Evolutionary conservation across 2,329 filamentous ascomycete species (phyloP).

Genomic region (Ascochyta clinopodiicola): DNA sequence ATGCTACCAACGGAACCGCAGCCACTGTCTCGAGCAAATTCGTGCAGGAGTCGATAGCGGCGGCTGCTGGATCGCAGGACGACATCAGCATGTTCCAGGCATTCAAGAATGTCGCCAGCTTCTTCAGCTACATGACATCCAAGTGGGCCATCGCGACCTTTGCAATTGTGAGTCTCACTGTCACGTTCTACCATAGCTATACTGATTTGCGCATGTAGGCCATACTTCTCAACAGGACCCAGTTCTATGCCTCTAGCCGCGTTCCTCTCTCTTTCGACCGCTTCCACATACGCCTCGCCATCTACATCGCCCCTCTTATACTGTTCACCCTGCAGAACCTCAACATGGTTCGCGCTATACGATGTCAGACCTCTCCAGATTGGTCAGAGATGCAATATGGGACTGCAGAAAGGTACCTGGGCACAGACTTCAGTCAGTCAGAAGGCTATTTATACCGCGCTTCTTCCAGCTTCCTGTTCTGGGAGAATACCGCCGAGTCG

Average conservation of each 20-base stretch:
- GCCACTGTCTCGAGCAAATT: slow-evolving; percentile 48
- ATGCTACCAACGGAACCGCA: slow-evolving; percentile 49
- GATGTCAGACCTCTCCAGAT: slow-evolving; percentile 76
- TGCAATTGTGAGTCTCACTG: slow-evolving; percentile 63
- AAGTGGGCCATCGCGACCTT: slow-evolving; percentile 88
- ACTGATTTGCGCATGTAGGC: slow-evolving; percentile 58
- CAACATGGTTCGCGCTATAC: slow-evolving; percentile 79
- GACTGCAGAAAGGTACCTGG: slow-evolving; percentile 50
- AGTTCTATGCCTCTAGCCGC: slow-evolving; percentile 90
- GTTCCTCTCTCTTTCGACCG: slow-evolving; percentile 78
- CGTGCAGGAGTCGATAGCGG: slow-evolving; percentile 54
- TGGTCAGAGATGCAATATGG: slow-evolving; percentile 57
- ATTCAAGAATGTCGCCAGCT: slow-evolving; percentile 75
- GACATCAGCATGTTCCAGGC: slow-evolving; percentile 57
- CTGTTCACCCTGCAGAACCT: slow-evolving; percentile 65
- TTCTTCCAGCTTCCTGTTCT: slow-evolving; percentile 74
- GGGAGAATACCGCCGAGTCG: slow-evolving; percentile 74
- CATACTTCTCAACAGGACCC: slow-evolving; percentile 86
- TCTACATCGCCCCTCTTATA: slow-evolving; percentile 42
- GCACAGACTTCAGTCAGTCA: slow-evolving; percentile 60
- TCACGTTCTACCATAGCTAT: neutral
- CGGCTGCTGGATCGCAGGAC: slow-evolving; percentile 44
- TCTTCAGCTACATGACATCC: slow-evolving; percentile 76
- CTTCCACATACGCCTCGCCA: slow-evolving; percentile 55
- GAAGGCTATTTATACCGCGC: slow-evolving; percentile 75